Evolutionary conservation across 1,284 basidiomycete species (phyloP).

Genomic region (Ganoderma leucocontextum): DNA sequence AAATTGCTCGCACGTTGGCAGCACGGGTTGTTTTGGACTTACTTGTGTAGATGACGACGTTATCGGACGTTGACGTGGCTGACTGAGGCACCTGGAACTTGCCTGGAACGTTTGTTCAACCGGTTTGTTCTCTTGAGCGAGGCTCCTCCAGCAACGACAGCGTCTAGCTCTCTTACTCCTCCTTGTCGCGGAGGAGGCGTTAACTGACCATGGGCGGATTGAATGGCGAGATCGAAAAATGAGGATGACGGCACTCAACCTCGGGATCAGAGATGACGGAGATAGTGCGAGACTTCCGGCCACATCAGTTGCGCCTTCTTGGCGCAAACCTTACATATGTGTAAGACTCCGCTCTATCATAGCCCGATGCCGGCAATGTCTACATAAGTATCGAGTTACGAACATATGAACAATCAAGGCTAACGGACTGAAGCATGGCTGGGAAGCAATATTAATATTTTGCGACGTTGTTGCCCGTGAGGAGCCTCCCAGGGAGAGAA

Average conservation of each 20-base stretch:
- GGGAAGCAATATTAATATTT: neutral
- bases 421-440: neutral
- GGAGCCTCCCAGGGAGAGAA: neutral
- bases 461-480: neutral
- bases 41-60: neutral
- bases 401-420: neutral
- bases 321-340: neutral
- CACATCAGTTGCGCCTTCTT: constrained; percentile 1
- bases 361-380: neutral
- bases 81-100: neutral
- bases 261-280: constrained; percentile 4
- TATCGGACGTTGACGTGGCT: neutral
- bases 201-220: neutral
- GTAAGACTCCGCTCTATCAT: neutral
- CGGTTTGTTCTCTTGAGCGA: neutral
- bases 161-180: neutral
- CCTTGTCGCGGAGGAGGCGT: neutral
- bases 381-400: neutral
- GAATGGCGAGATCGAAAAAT: neutral
- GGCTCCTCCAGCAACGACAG: neutral
- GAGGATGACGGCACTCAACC: neutral
- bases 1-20: neutral
- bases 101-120: neutral
- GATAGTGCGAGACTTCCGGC: neutral
- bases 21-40: neutral